phyloP scores from a whole-genome alignment of 2,329 filamentous ascomycete genomes.

The Elsinoe necatrix region DNA sequence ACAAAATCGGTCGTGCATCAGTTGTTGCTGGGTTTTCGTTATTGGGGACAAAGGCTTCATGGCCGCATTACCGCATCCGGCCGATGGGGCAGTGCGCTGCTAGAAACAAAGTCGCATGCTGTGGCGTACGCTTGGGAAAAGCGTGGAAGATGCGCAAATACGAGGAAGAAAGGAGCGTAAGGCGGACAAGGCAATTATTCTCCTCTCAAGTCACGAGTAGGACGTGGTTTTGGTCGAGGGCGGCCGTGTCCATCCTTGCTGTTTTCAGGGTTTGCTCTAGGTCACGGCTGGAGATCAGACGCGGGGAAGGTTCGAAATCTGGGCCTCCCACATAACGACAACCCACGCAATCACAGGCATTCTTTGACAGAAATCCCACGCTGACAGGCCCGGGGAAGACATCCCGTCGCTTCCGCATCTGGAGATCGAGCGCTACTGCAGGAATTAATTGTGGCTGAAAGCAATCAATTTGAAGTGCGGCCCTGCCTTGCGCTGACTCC shows the following conservation, averaged over 20 bases:
- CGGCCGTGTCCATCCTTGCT: slow-evolving; percentile 1
- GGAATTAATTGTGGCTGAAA: slow-evolving; percentile 8
- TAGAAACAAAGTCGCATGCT: neutral
- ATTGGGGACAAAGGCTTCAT: slow-evolving; percentile 11
- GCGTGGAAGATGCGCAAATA: neutral
- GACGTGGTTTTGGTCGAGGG: neutral
- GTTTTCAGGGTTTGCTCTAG: slow-evolving; percentile 12
- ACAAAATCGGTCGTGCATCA: neutral
- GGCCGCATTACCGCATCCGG: slow-evolving; percentile 5
- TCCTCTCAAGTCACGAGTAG: slow-evolving; percentile 2
- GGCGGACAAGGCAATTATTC: neutral
- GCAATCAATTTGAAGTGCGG: slow-evolving; percentile 6
- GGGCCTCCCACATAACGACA: neutral
- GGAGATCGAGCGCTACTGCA: slow-evolving; percentile 8
- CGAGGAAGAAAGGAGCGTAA: neutral
- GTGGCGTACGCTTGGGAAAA: neutral
- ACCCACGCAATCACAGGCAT: slow-evolving; percentile 6
- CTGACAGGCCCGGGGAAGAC: neutral
- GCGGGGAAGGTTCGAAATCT: slow-evolving; percentile 1
- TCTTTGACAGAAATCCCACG: neutral
- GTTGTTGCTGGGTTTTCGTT: neutral
- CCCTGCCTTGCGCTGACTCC: neutral
- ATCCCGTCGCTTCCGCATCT: slow-evolving; percentile 13
- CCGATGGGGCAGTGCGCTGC: neutral
- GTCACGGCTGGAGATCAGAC: slow-evolving; percentile 4